Evolutionary conservation across 1,284 basidiomycete genomes (phyloP), one percentile per base, ranked within the genome.

Genomic region (Rhodotorula glutinis): DNA sequence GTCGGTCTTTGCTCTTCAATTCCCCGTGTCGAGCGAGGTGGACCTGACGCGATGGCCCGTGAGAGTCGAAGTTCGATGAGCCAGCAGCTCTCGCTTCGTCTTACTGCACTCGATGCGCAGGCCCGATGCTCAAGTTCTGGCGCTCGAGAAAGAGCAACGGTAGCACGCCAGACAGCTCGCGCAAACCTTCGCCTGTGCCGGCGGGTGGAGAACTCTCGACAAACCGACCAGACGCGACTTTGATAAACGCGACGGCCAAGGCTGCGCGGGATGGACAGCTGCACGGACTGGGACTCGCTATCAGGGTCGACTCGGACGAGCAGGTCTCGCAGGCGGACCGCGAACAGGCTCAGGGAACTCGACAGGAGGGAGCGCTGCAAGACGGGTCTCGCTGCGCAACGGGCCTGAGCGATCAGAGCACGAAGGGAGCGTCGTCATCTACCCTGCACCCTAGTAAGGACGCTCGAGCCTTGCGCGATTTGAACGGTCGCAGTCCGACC

Each of bases 61-160:
- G n/a, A 11, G 33, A 38, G 33, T 38, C 33, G 33, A 38, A 7
- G 33, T 38, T 38, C 11, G 33, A 38, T 38, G 33, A 38, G 33
- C 33, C n/a, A n/a, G n/a, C n/a, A n/a, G 33, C 7, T 38, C 11
- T 38, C 7, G 11, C 33, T 5, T 38, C 33, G 5, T 38, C 33
- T 38, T 5, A 38, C 33, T 38, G 46, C n/a, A 9, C 11, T 29
- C 49, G 4, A n/a, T 17, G 41, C 41, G 17, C 38, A 10, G 17
- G 4, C 25, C 25, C 16, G 23, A 57, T 66, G 64, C 47, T 66
- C 65, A 66, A 66, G 53, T 60, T 62, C 53, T 62, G 51, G 56
- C 51, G 53, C 21, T 57, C 64, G 7, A 59, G 55, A 11, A 62
- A 62, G 56, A 43, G 43, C 43, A 21, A 38, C 33, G 33, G 33